A percentile compares a stretch with the other conserved stretches of the same genome.
Evolutionary conservation across 345 rosid species (phyloP).

Genomic region (Chamaenerion angustifolium): DNA sequence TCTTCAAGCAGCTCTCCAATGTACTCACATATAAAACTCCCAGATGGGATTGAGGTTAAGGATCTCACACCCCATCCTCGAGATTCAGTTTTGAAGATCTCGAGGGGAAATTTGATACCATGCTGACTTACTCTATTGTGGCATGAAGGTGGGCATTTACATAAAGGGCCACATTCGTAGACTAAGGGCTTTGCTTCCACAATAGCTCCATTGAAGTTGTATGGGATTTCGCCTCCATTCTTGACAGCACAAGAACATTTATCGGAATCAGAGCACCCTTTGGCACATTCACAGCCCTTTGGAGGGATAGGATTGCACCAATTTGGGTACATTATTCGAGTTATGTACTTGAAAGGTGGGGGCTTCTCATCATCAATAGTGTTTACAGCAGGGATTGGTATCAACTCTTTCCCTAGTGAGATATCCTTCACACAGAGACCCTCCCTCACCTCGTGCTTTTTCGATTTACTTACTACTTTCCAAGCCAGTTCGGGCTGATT

Average conservation of each 20-base stretch:
- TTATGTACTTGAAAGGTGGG: conserved; percentile 43
- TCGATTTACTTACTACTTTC: conserved; percentile 53
- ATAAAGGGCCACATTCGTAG: conserved; percentile 73
- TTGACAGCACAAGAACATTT: conserved; percentile 42
- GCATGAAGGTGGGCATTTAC: conserved; percentile 68
- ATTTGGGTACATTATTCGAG: conserved; percentile 39
- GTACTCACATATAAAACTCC: conserved; percentile 87
- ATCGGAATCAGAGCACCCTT: conserved; percentile 33
- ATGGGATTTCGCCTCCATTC: conserved; percentile 75
- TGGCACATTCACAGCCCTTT: conserved; percentile 42
- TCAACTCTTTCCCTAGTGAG: conserved; percentile 49
- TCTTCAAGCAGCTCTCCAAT: conserved; percentile 73
- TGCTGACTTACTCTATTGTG: conserved; percentile 61
- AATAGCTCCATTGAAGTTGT: conserved; percentile 60
- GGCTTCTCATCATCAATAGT: conserved; percentile 59
- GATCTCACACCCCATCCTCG: conserved; percentile 97
- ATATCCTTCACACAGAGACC: conserved; percentile 56
- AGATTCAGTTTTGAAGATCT: conserved; percentile 63
- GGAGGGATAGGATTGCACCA: conserved; percentile 35
- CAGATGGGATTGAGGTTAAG: conserved; percentile 51
- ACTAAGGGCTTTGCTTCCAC: conserved; percentile 50
- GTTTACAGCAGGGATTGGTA: conserved; percentile 63
- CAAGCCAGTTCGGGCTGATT: conserved; percentile 83
- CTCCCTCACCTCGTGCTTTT: conserved; percentile 28
- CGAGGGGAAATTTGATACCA: conserved; percentile 64